These are phyloP conservation scores for Rhamnella rubrinervis DNA, from an alignment of 331 rosid species.

Conservation along the genomic window DNA sequence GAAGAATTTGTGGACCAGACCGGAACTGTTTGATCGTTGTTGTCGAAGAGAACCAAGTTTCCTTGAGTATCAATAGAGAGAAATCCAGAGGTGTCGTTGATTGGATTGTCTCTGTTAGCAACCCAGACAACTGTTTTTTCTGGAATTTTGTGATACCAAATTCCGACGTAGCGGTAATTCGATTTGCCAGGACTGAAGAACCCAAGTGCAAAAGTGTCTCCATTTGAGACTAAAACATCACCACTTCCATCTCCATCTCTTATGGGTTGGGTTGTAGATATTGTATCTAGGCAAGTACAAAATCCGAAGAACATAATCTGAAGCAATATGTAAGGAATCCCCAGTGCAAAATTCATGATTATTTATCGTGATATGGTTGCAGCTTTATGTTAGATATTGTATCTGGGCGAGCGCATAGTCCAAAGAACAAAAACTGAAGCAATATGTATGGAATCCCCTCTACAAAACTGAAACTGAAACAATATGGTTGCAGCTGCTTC, in stretches of 20 bases:
- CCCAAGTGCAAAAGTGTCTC: constrained; percentile 39
- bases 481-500: too few species aligned
- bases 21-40: background rate
- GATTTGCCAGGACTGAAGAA: constrained; percentile 48
- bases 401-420: too few species aligned
- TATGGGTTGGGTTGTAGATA: constrained; percentile 12
- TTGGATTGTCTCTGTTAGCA: constrained; percentile 3
- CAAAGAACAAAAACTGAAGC: too few species aligned
- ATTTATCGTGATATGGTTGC: too few species aligned
- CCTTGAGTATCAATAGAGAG: background rate
- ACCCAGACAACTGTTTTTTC: constrained; percentile 11
- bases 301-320: background rate
- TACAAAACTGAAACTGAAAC: too few species aligned
- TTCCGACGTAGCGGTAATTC: constrained; percentile 47
- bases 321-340: too few species aligned
- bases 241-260: constrained; percentile 33
- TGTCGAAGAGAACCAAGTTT: background rate
- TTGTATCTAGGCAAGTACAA: background rate
- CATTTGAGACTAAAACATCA: constrained; percentile 28
- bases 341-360: background rate
- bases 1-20: constrained; percentile 29
- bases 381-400: too few species aligned
- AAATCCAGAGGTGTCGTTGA: background rate
- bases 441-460: too few species aligned
- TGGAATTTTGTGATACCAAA: constrained; percentile 38